A percentile compares a stretch with the other conserved stretches of the same genome.
These are phyloP conservation scores for Zygosaccharomyces pseudobailii DNA, from an alignment of 1,139 yeast species.

Conservation along the genomic window DNA sequence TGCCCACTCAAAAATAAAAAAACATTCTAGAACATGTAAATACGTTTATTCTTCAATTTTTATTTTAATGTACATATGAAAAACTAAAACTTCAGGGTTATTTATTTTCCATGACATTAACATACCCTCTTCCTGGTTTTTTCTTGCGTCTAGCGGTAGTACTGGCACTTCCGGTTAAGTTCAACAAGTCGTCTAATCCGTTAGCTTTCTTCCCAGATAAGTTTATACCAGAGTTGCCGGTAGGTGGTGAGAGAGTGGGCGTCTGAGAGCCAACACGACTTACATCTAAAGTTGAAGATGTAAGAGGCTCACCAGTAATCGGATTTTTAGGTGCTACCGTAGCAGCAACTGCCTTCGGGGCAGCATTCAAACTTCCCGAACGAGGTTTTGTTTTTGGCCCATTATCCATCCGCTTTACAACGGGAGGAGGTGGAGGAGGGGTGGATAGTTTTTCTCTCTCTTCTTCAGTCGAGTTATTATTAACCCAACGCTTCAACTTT, in stretches of 20 bases:
- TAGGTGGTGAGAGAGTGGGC: constrained; percentile 17
- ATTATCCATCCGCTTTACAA: constrained; percentile 38
- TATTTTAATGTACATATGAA: neutral
- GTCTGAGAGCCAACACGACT: constrained; percentile 12
- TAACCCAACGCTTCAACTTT: constrained; percentile 81
- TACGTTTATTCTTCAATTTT: constrained; percentile 1
- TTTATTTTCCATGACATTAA: constrained; percentile 61
- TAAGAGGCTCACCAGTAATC: constrained; percentile 27
- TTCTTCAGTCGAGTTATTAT: constrained; percentile 61
- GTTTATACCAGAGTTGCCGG: constrained; percentile 14
- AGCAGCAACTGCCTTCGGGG: constrained; percentile 19
- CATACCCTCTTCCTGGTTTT: constrained; percentile 66
- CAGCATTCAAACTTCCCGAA: constrained; percentile 21
- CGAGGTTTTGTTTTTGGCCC: constrained; percentile 37
- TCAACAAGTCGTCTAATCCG: constrained; percentile 67
- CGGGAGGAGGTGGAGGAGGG: constrained; percentile 72
- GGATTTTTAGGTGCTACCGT: constrained; percentile 30
- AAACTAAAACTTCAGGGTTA: constrained; percentile 2
- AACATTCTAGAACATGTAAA: constrained; percentile 4
- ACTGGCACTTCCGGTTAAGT: constrained; percentile 36
- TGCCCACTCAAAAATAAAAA: constrained; percentile 26
- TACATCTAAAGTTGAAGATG: constrained; percentile 19
- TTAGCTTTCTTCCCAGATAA: constrained; percentile 33
- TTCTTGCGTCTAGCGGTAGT: constrained; percentile 44
- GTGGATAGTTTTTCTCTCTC: constrained; percentile 59